These are phyloP conservation scores for Fusarium algeriense DNA, from an alignment of 2,329 filamentous ascomycete genomes.

Conservation along the genomic window DNA sequence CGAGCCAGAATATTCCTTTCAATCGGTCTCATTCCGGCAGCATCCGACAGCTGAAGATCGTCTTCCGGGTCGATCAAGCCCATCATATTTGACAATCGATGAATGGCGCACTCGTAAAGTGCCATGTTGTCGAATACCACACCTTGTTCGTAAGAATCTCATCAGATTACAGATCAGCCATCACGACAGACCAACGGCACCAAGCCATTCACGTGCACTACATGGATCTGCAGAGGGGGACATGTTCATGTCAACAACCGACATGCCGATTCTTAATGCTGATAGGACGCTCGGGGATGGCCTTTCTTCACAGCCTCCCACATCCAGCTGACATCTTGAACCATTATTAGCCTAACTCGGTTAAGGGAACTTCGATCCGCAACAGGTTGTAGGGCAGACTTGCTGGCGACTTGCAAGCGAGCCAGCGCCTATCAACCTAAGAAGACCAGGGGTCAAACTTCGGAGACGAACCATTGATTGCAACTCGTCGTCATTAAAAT, in stretches of 20 bases:
- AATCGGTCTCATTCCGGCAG: slow-evolving; percentile 24
- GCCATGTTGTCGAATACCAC: not conserved
- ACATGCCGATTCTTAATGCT: slow-evolving; percentile 34
- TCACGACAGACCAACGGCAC: slow-evolving; percentile 9
- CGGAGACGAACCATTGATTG: slow-evolving; percentile 38
- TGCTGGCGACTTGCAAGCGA: slow-evolving; percentile 2
- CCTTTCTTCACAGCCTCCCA: slow-evolving; percentile 42
- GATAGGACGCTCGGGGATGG: slow-evolving; percentile 41
- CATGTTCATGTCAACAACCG: slow-evolving; percentile 39
- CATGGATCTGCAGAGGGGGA: slow-evolving; percentile 39
- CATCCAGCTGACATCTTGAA: slow-evolving; percentile 39
- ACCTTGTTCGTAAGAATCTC: slow-evolving; percentile 16
- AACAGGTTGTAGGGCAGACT: slow-evolving; percentile 30
- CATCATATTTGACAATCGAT: not conserved
- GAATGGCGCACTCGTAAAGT: not conserved
- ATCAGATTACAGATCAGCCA: slow-evolving; percentile 19
- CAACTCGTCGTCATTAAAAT: slow-evolving; percentile 43
- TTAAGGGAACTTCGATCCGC: slow-evolving; percentile 19
- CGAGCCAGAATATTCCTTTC: slow-evolving; percentile 9
- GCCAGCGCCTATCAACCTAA: slow-evolving; percentile 24
- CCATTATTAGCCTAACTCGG: slow-evolving; percentile 30
- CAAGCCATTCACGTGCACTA: slow-evolving; percentile 35
- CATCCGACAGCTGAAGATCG: slow-evolving; percentile 21
- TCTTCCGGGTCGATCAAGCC: not conserved
- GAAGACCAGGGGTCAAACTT: slow-evolving; percentile 34